These are phyloP conservation scores for Pistacia vera DNA, from an alignment of 345 rosid genomes.

Conservation along the genomic window DNA sequence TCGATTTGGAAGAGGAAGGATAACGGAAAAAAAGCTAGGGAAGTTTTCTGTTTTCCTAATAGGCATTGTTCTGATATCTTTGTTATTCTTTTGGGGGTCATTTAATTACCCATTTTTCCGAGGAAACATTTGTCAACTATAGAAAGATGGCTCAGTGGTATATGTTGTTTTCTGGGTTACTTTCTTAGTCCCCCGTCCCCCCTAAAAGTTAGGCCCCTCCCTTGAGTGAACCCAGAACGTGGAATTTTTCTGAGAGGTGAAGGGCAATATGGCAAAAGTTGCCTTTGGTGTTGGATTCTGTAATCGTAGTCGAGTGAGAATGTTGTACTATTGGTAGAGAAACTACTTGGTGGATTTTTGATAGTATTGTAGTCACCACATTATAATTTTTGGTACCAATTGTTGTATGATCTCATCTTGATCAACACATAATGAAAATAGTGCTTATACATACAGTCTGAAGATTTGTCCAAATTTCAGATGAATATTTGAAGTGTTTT, in stretches of 20 bases:
- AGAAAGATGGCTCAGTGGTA: slow-evolving; percentile 1
- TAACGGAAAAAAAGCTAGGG: background rate
- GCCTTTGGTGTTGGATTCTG: background rate
- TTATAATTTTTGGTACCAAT: too few relatives aligned
- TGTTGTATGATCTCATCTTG: too few relatives aligned
- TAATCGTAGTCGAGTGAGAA: background rate
- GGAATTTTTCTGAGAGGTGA: background rate
- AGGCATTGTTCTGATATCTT: background rate
- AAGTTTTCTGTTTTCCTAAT: background rate
- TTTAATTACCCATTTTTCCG: background rate
- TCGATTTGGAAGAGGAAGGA: slow-evolving; percentile 53
- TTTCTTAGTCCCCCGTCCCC: background rate
- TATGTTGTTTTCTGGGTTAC: background rate
- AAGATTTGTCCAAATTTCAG: too few relatives aligned
- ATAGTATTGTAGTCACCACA: background rate
- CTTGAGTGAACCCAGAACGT: background rate
- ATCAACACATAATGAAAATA: too few relatives aligned
- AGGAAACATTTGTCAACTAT: background rate
- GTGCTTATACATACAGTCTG: too few relatives aligned
- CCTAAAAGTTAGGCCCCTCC: background rate
- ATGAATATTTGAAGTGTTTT: too few relatives aligned
- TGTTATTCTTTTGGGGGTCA: background rate
- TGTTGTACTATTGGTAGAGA: background rate
- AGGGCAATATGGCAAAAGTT: background rate
- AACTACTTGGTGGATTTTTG: background rate